Evolutionary conservation across 2,329 filamentous ascomycete genomes (phyloP), one percentile per base, ranked within the genome.

Genomic region (Anisogramma anomala): DNA sequence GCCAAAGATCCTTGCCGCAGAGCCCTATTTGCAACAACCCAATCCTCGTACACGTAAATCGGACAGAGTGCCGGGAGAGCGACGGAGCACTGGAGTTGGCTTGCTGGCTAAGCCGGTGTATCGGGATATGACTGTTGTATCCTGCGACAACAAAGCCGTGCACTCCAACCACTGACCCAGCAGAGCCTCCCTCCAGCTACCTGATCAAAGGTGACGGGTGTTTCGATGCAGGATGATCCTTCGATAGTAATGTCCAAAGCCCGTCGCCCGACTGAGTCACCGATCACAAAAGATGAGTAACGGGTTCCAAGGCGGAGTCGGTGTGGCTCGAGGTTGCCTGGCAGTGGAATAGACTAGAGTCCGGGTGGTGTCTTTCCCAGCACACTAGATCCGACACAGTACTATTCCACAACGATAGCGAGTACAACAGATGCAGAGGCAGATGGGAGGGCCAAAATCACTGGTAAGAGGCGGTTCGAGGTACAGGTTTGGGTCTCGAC

Each of bases 121-220:
- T 18, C 33, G 25, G 20, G 28, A 11, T 30, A 23, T 10, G 26
- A 33, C n/a, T 6, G 26, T 30, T 26, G 32, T 13, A 22, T 13
- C 23, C 19, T 39, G 28, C 20, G 40, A 36, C 18, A 33, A 39
- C 19, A 39, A 46, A 33, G 36, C 32, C 17, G 33, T 36, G 15
- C 22, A 40, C 28, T 25, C 32, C 36, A 23, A 36, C 26, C 26
- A 31, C n/a, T 31, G 36, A 25, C 33, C 26, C 40, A 46, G 19
- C 6, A 26, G 18, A 19, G 8, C 20, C 19, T 32, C 34, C 36
- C 15, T 7, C 9, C 15, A 19, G 8, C 5, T 33, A 14, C 25
- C 10, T 27, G 22, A n/a, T 25, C 14, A 40, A 36, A 36, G 36
- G 26, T 22, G 28, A 36, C 19, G 18, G 23, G 33, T 17, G 33